These are phyloP conservation scores for Diaporthe sp. DNA, from an alignment of 2,329 filamentous ascomycete genomes.

Conservation along the genomic window DNA sequence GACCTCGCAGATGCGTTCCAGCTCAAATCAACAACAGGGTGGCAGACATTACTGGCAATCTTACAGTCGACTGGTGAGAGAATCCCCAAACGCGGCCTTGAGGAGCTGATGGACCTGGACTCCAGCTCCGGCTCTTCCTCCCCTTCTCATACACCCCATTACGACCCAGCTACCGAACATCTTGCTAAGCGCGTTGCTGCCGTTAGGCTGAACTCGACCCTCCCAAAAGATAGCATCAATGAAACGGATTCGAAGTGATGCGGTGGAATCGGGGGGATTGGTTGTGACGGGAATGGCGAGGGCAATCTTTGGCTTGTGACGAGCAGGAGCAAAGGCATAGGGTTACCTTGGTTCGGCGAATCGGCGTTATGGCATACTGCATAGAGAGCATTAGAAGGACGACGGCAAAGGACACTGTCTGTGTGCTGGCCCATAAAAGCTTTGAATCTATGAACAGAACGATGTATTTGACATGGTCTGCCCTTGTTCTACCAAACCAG, in stretches of 20 bases:
- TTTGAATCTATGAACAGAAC: not conserved
- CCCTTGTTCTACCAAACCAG: not conserved
- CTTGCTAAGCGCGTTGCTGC: conserved; percentile 77
- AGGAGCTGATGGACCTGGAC: conserved; percentile 47
- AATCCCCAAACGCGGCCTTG: conserved; percentile 80
- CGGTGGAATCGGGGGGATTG: not conserved
- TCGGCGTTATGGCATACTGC: conserved; percentile 2
- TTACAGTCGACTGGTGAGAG: conserved; percentile 98
- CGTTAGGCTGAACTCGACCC: conserved; percentile 70
- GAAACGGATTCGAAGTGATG: conserved; percentile 15
- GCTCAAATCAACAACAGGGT: conserved; percentile 88
- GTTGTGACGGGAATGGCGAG: not conserved
- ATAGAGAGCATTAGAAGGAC: conserved; percentile 31
- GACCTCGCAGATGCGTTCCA: conserved; percentile 86
- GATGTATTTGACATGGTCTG: not conserved
- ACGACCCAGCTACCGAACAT: conserved; percentile 59
- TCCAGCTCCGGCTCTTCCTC: conserved; percentile 41
- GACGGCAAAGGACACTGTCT: not conserved
- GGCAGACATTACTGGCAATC: conserved; percentile 94
- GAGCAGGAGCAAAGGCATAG: conserved; percentile 16
- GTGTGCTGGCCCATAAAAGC: conserved; percentile 8
- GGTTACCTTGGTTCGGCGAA: conserved; percentile 4
- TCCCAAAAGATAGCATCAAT: conserved; percentile 29
- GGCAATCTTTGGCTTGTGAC: not conserved
- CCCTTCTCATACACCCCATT: conserved; percentile 47